These are phyloP conservation scores for Hemileccinum impolitum DNA, from an alignment of 768 basidiomycete species.

Conservation along the genomic window DNA sequence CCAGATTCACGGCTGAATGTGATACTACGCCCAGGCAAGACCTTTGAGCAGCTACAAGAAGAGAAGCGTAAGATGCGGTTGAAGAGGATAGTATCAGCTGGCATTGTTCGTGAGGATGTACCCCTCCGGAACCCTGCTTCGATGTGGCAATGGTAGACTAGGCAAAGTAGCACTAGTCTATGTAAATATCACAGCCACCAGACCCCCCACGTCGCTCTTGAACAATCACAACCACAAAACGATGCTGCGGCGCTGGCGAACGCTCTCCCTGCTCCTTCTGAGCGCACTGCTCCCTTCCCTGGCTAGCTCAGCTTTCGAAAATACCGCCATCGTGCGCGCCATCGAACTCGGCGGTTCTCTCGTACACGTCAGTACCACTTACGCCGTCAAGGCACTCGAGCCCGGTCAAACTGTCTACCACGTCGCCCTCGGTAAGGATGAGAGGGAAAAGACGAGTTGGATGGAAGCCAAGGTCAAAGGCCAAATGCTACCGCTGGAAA, in stretches of 20 bases:
- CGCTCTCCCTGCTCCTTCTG: constrained; percentile 43
- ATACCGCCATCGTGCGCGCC: constrained; percentile 84
- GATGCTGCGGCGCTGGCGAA: constrained; percentile 46
- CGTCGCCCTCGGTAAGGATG: constrained; percentile 59
- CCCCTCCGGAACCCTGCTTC: constrained; percentile 72
- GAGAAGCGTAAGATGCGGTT: constrained; percentile 65
- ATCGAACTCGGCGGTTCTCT: constrained; percentile 88
- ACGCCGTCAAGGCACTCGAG: constrained; percentile 71
- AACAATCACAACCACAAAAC: constrained; percentile 28
- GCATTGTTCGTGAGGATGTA: constrained; percentile 72
- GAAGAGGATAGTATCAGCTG: constrained; percentile 75
- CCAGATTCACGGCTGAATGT: constrained; percentile 74
- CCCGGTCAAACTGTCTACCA: constrained; percentile 61
- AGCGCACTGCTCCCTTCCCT: constrained; percentile 39
- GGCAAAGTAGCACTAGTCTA: neutral
- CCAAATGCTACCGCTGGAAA: constrained; percentile 46
- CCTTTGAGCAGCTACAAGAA: constrained; percentile 60
- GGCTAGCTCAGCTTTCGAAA: constrained; percentile 66
- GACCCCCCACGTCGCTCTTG: constrained; percentile 17
- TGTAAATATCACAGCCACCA: constrained; percentile 10
- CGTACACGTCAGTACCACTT: constrained; percentile 86
- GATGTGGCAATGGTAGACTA: constrained; percentile 70
- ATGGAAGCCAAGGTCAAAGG: constrained; percentile 81
- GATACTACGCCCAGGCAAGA: constrained; percentile 78
- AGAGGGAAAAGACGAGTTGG: constrained; percentile 69